Conservation (phyloP, 805 yeast genomes). For the Saccharomycopsis fibuligera region DNA sequence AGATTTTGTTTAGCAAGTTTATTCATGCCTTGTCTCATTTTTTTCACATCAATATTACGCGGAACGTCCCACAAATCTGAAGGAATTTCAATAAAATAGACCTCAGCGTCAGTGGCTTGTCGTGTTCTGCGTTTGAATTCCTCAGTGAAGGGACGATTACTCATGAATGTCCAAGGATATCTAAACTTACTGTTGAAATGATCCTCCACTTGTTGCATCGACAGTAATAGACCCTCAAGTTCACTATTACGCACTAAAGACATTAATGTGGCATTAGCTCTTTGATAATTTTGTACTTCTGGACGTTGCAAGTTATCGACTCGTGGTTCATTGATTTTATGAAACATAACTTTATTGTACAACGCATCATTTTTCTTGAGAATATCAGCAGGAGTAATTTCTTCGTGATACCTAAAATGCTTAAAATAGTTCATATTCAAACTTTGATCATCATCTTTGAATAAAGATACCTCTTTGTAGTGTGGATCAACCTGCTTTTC, state of each 20-base stretch:
- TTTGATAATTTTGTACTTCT: constrained; percentile 24
- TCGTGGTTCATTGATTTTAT: constrained; percentile 45
- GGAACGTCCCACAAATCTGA: constrained; percentile 58
- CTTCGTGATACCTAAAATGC: constrained; percentile 18
- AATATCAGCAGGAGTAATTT: constrained; percentile 18
- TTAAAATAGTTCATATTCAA: constrained; percentile 20
- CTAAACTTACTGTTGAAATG: constrained; percentile 54
- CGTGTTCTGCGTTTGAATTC: constrained; percentile 39
- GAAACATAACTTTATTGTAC: constrained; percentile 33
- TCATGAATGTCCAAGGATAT: constrained; percentile 65
- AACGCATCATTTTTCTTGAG: constrained; percentile 31
- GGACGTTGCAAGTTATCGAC: constrained; percentile 29
- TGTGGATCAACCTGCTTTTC: constrained; percentile 15
- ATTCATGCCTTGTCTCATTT: constrained; percentile 37
- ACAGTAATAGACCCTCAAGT: constrained; percentile 33
- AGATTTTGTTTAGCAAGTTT: constrained; percentile 38
- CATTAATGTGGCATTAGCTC: constrained; percentile 63
- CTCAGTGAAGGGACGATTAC: constrained; percentile 49
- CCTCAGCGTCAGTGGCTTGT: constrained; percentile 30
- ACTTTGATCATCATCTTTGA: constrained; percentile 5
- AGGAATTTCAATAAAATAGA: constrained; percentile 26
- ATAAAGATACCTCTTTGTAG: constrained; percentile 22
- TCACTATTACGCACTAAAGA: constrained; percentile 57
- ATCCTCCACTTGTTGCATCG: constrained; percentile 48
- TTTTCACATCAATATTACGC: constrained; percentile 40